Evolutionary conservation across 768 basidiomycete species (phyloP), one percentile per base, ranked within the genome.

Genomic region (Grammothele lineata): DNA sequence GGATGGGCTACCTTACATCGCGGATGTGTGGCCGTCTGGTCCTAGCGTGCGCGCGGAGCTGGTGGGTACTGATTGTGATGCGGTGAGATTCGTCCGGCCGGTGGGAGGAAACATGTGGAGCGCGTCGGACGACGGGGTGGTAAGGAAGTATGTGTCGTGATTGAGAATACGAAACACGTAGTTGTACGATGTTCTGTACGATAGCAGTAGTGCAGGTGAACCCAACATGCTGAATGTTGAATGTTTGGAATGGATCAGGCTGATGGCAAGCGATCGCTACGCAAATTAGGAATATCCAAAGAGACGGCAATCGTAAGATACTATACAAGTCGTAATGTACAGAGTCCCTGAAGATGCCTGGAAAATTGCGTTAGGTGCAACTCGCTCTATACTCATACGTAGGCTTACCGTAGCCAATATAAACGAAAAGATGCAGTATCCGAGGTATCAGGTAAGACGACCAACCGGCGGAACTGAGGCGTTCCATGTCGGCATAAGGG

Each of bases 91-190:
- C 36, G 63, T 81, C 6, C 58, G 66, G 27, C 68, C 66, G 2
- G 57, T 60, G 6, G 67, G 70, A 25, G 60, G 60, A 11, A 57
- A 57, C 4, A 59, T 81, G 4, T 82, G 81, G 81, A 76, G 66
- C 45, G 79, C 78, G 8, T 74, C 77, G 36, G 81, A 85, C 53
- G 84, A 85, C 65, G 81, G 79, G 0, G 57, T 83, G 27, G 79
- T 85, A 0, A 67, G 81, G 50, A 56, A 69, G 53, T 83, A 81
- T 61, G 40, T 22, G 19, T 21, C 19, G 19, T 22, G n/a, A n/a
- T n/a, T n/a, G n/a, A n/a, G n/a, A n/a, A n/a, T n/a, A n/a, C n/a
- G 14, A 37, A 41, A 27, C 25, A 14, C 35, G 37, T 17, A 1
- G 6, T 19, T 37, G 11, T 36, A 36, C 11, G 17, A 10, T n/a